Base-by-base conservation (phyloP, 306 rosid genomes). In the Sicyos edulis region DNA sequence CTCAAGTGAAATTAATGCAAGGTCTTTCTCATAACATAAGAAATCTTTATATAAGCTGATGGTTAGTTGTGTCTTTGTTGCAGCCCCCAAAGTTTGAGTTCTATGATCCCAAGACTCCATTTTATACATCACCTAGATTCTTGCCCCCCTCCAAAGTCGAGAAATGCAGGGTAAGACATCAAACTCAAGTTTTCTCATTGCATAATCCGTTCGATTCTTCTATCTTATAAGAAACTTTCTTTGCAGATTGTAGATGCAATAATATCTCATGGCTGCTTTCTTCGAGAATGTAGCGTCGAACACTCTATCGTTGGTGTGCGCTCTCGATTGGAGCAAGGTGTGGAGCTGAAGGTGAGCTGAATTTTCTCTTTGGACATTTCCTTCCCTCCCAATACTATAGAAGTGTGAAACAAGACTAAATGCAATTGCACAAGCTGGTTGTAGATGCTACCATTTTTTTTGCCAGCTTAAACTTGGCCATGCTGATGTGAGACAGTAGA, bases 121-220 rank as follows among this genome's bases (percentile, higher is more conserved):
- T 93, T 84, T 91, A 78, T 86, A 93, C 99, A 40, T 93, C 97
- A 65, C 97, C 97, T 53, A 85, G 99, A 85, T 91, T 91, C 83
- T 85, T 93, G 42, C 99, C 99, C 4, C 97, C 99, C 15, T 85
- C 97, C 21, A 93, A 93, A 89, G 89, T 93, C 72, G 97, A 93
- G 77, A 83, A 86, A 76, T 87, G 99, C 99, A 87, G 87, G 96
- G 99, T 93, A 85, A 64, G 83, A 53, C 80, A 69, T 42, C 10
- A 73, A 69, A 77, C 73, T 73, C 60, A 52, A 59, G 51, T 73
- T 73, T 15, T 10, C 34, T 37, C 50, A 56, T 54, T 22, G 60
- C 65, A 16, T n/a, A 76, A 29, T 40, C 49, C 24, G 24, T 29
- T 77, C 44, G 14, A 4, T 59, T 34, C 70, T 70, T 64, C 81